Evolutionary conservation across 345 rosid genomes (phyloP).

Genomic region (Passiflora organensis): DNA sequence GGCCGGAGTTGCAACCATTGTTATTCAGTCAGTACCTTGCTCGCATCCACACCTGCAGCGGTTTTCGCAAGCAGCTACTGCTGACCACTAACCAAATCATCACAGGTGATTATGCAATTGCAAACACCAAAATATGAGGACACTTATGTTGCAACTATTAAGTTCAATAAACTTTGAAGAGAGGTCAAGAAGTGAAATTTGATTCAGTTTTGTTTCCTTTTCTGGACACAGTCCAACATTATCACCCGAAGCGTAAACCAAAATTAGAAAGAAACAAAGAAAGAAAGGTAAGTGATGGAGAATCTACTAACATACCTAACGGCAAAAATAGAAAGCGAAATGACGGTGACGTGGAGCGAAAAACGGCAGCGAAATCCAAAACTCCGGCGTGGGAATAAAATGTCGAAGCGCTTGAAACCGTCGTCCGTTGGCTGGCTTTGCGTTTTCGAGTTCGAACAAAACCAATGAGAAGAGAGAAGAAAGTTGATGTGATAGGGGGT

Average conservation of each 20-base stretch:
- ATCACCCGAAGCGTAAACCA: constrained; percentile 4
- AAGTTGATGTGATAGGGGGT: not conserved
- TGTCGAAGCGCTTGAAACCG: not conserved
- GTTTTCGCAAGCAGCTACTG: not conserved
- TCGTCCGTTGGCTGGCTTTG: not conserved
- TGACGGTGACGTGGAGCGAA: not conserved
- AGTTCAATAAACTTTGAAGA: not conserved
- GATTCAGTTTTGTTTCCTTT: constrained; percentile 5
- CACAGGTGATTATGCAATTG: too few species aligned
- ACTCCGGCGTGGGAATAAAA: too few species aligned
- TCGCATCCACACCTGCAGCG: constrained; percentile 8
- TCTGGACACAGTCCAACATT: constrained; percentile 8
- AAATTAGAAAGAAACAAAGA: not conserved
- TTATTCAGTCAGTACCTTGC: constrained; percentile 20
- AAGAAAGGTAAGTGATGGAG: not conserved
- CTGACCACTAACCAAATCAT: too few species aligned
- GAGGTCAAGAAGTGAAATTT: not conserved
- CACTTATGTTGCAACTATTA: too few species aligned
- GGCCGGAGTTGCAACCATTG: constrained; percentile 53
- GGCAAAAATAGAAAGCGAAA: constrained; percentile 1
- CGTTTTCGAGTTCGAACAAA: too few species aligned
- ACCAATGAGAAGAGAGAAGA: too few species aligned
- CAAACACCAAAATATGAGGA: too few species aligned
- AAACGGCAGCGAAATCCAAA: not conserved
- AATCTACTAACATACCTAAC: constrained; percentile 13